Evolutionary conservation across 2,329 filamentous ascomycete genomes (phyloP).

Genomic region (Fusarium mundagurra): DNA sequence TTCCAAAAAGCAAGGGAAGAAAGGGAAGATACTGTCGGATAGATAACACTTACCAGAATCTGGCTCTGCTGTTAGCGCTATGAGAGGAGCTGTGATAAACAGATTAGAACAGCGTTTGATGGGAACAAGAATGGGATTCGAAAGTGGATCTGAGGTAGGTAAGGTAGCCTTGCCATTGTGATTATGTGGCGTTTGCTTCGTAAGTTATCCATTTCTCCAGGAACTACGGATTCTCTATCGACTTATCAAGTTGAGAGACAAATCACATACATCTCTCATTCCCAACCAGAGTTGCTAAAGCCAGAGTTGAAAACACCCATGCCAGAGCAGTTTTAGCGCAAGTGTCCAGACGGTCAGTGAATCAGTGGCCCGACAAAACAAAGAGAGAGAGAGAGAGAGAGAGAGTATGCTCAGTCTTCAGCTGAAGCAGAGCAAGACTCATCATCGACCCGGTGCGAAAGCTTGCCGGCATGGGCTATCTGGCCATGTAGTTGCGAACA

Average conservation of each 20-base stretch:
- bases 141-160: neutral
- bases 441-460: neutral
- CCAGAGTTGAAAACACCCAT: neutral
- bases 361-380: neutral
- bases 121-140: neutral
- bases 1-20: neutral
- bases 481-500: neutral
- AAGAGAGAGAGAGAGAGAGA: neutral
- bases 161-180: neutral
- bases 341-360: neutral
- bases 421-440: neutral
- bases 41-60: neutral
- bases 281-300: neutral
- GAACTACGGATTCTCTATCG: neutral
- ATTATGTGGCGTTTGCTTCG: neutral
- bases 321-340: no score
- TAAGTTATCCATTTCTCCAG: neutral
- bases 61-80: neutral
- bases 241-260: neutral
- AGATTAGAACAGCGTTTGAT: neutral
- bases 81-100: neutral
- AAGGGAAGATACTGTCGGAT: neutral
- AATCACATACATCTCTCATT: neutral
- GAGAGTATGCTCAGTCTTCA: neutral
- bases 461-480: no score